These are phyloP conservation scores for Platanthera zijinensis DNA, from an alignment of 106 monocot genomes.

Conservation along the genomic window DNA sequence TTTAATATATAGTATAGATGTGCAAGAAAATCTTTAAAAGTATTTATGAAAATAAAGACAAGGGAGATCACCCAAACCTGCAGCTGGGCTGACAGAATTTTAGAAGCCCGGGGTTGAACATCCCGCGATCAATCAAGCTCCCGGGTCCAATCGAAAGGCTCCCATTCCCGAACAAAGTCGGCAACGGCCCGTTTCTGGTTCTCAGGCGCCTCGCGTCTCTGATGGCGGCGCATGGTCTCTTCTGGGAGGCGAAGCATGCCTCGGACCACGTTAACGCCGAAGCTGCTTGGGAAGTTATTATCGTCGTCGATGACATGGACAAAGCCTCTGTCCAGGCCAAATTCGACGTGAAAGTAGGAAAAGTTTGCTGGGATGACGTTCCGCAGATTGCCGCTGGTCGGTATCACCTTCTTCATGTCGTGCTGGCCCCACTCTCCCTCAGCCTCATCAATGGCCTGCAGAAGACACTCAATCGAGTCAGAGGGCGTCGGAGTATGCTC, in stretches of 20 bases:
- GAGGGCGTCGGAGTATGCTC: not conserved
- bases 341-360: constrained; percentile 67
- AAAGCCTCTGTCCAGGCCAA: constrained; percentile 58
- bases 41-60: too few species aligned
- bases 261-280: constrained; percentile 60
- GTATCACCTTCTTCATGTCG: constrained; percentile 68
- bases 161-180: constrained; percentile 41
- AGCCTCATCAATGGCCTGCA: constrained; percentile 69
- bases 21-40: too few species aligned
- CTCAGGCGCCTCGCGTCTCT: constrained; percentile 34
- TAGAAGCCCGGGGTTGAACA: not conserved
- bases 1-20: too few species aligned
- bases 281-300: constrained; percentile 39
- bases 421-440: constrained; percentile 80
- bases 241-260: constrained; percentile 48
- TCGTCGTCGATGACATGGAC: constrained; percentile 74
- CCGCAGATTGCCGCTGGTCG: constrained; percentile 42
- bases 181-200: constrained; percentile 36
- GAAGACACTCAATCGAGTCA: not conserved
- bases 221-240: constrained; percentile 56
- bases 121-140: constrained; percentile 25
- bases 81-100: not conserved
- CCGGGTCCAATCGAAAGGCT: constrained; percentile 61
- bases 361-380: constrained; percentile 54
- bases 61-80: not conserved